A percentile compares a stretch with the other conserved stretches of the same genome.
Conservation (phyloP, 2,329 filamentous ascomycete species). For the Chaetomiaceae sp. region DNA sequence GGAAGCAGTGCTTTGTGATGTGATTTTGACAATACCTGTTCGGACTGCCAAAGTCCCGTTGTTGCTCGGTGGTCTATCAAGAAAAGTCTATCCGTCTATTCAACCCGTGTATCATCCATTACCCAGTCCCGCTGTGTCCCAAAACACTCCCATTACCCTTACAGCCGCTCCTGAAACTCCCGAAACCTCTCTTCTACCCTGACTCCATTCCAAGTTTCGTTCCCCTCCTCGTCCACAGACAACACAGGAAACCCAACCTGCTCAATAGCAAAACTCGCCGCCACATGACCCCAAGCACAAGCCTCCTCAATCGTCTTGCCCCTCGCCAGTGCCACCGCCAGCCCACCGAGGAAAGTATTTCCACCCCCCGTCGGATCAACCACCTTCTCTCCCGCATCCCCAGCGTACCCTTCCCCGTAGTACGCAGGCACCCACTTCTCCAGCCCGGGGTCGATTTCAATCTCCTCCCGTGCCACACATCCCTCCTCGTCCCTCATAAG, state of each 20-base stretch:
- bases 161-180: conserved; percentile 44
- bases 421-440: conserved; percentile 29
- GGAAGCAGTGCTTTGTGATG: not conserved
- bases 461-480: conserved; percentile 51
- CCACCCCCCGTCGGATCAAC: conserved; percentile 94
- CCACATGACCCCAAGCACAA: conserved; percentile 71
- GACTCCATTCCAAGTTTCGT: conserved; percentile 60
- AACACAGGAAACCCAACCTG: conserved; percentile 78
- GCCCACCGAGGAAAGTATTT: conserved; percentile 75
- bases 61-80: too few species aligned
- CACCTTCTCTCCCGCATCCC: conserved; percentile 45
- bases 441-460: conserved; percentile 52
- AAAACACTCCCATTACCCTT: not conserved
- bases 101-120: not conserved
- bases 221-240: conserved; percentile 38
- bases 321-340: conserved; percentile 55
- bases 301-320: conserved; percentile 63
- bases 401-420: conserved; percentile 8
- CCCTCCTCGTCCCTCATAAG: conserved; percentile 52
- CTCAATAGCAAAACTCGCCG: conserved; percentile 90
- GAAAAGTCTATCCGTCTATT: not conserved
- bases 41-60: too few species aligned
- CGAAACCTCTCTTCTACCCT: conserved; percentile 48
- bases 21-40: not conserved
- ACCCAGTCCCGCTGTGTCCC: not conserved